A percentile compares a stretch with the other conserved stretches of the same genome.
These are phyloP conservation scores for Prototheca wickerhamii DNA, from an alignment of 163 green algal genomes.

Conservation along the genomic window DNA sequence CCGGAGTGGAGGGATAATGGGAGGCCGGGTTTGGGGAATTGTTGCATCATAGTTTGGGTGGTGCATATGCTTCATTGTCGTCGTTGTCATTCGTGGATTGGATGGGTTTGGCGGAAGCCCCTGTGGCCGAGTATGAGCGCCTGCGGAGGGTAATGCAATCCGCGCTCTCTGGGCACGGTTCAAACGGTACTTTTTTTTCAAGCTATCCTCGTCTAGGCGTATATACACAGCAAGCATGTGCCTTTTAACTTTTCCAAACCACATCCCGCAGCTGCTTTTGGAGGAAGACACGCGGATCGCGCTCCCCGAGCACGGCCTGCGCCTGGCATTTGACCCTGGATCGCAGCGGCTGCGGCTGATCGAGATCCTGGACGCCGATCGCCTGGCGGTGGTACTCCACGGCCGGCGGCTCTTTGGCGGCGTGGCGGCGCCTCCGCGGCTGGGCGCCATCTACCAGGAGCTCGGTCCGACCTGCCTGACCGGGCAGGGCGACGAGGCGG, in stretches of 20 bases:
- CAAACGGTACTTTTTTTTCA: no score
- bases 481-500: constrained; percentile 4
- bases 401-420: constrained; percentile 25
- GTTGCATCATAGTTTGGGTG: no score
- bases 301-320: constrained; percentile 47
- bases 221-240: background rate
- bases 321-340: constrained; percentile 40
- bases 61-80: no score
- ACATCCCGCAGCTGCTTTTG: constrained; percentile 3
- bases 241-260: background rate
- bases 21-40: no score
- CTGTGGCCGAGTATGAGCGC: no score
- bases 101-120: no score
- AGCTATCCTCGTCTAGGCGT: no score
- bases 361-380: constrained; percentile 41
- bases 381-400: constrained; percentile 28
- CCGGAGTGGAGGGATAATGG: background rate
- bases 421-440: constrained; percentile 31
- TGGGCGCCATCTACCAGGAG: constrained; percentile 39
- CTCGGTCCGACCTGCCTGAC: constrained; percentile 40
- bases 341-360: constrained; percentile 43
- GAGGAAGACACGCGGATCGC: constrained; percentile 33
- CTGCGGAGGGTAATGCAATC: no score
- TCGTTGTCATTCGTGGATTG: no score
- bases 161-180: no score